These are phyloP conservation scores for Leccinellum albellum DNA, from an alignment of 768 basidiomycete genomes.

Conservation along the genomic window DNA sequence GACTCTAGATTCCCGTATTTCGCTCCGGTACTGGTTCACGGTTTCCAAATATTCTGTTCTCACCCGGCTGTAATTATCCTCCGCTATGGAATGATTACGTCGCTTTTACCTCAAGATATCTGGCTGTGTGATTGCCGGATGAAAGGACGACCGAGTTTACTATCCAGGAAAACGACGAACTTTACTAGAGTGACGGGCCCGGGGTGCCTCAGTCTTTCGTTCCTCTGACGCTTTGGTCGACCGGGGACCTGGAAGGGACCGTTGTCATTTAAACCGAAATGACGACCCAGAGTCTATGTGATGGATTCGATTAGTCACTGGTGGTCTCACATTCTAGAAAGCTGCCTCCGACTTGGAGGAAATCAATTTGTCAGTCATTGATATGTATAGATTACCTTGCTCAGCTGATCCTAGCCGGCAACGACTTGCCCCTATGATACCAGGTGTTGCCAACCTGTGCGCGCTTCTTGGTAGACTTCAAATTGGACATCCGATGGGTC, in stretches of 20 bases:
- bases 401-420: background rate
- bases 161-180: background rate
- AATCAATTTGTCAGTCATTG: background rate
- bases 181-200: background rate
- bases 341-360: background rate
- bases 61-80: background rate
- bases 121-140: background rate
- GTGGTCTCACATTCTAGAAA: background rate
- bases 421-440: background rate
- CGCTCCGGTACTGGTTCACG: background rate
- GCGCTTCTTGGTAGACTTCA: background rate
- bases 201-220: background rate
- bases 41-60: background rate
- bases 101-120: background rate
- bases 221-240: background rate
- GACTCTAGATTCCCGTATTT: background rate
- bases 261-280: conserved; percentile 2
- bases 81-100: background rate
- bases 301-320: background rate
- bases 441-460: background rate
- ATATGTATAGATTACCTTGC: conserved; percentile 1
- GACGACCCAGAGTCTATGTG: background rate
- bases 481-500: background rate
- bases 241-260: background rate
- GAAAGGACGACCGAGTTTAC: background rate